Conservation (phyloP, 495 filamentous ascomycete genomes). For the Talaromyces stipitatus region DNA sequence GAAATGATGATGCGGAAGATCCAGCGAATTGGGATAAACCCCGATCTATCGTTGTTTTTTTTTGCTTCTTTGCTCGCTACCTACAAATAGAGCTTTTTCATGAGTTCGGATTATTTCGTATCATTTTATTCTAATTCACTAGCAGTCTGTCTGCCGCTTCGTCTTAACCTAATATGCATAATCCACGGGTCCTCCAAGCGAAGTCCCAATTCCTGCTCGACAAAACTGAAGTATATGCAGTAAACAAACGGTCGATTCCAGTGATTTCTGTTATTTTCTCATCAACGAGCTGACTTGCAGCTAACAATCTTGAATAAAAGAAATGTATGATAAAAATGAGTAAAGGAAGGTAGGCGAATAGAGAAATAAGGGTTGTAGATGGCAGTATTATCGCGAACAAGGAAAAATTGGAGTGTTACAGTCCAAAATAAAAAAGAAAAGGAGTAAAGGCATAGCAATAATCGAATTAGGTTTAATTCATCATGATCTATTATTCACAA, state of each 20-base stretch:
- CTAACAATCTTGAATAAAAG: neutral
- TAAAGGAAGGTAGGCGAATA: neutral
- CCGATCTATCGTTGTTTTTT: neutral
- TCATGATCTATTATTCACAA: slow-evolving; percentile 1
- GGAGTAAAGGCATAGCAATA: neutral
- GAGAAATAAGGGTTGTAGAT: neutral
- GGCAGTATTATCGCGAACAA: neutral
- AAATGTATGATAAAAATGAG: neutral
- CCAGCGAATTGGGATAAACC: neutral
- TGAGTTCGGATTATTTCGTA: neutral
- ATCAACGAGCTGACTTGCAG: neutral
- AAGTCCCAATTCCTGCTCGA: neutral
- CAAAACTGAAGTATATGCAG: neutral
- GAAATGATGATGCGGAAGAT: neutral
- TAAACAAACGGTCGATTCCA: too few species aligned
- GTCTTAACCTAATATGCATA: neutral
- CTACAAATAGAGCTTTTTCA: too few species aligned
- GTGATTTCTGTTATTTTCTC: neutral
- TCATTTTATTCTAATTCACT: neutral
- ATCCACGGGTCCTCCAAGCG: neutral
- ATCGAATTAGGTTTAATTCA: neutral
- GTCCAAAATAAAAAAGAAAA: neutral
- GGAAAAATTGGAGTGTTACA: neutral
- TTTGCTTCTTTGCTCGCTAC: too few species aligned
- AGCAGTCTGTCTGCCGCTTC: neutral